Percentiles rank a stretch among this genome's conserved stretches.
Conservation (phyloP, 768 basidiomycete genomes). For the Serendipita sp. region DNA sequence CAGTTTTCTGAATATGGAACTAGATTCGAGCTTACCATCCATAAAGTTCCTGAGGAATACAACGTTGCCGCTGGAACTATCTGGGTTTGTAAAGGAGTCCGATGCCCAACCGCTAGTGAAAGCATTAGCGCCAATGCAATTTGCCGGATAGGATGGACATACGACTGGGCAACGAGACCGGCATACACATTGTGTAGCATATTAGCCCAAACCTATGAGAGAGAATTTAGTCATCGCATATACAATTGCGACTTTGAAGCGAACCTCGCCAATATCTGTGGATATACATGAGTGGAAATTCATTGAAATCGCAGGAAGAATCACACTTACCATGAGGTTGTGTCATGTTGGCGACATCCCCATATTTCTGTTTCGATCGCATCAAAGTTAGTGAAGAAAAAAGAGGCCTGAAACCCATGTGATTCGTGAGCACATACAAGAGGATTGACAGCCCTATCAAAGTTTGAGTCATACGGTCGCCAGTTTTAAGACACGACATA, state of each 20-base stretch:
- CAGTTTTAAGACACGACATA: conserved; percentile 20
- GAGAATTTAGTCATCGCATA: neutral
- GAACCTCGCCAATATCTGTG: conserved; percentile 11
- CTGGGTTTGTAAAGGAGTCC: conserved; percentile 6
- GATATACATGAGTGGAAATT: neutral
- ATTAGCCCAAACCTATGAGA: neutral
- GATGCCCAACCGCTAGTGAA: neutral
- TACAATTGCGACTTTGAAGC: neutral
- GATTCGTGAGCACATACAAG: neutral
- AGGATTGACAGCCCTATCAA: conserved; percentile 21
- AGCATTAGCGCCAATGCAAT: neutral
- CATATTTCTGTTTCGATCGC: conserved; percentile 23
- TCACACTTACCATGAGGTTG: conserved; percentile 28
- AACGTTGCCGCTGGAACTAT: conserved; percentile 8
- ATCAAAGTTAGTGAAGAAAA: neutral
- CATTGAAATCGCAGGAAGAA: neutral
- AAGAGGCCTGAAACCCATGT: no score
- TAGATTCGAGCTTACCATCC: neutral
- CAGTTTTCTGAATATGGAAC: neutral
- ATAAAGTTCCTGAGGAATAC: conserved; percentile 9
- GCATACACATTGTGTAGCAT: conserved; percentile 8
- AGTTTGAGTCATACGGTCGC: conserved; percentile 19
- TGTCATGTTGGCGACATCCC: conserved; percentile 21
- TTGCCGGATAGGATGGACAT: neutral
- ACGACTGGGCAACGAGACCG: conserved; percentile 8